A percentile compares a stretch with the other conserved stretches of the same genome.
phyloP scores from a whole-genome alignment of 345 rosid genomes.

The Ceriops tagal region DNA sequence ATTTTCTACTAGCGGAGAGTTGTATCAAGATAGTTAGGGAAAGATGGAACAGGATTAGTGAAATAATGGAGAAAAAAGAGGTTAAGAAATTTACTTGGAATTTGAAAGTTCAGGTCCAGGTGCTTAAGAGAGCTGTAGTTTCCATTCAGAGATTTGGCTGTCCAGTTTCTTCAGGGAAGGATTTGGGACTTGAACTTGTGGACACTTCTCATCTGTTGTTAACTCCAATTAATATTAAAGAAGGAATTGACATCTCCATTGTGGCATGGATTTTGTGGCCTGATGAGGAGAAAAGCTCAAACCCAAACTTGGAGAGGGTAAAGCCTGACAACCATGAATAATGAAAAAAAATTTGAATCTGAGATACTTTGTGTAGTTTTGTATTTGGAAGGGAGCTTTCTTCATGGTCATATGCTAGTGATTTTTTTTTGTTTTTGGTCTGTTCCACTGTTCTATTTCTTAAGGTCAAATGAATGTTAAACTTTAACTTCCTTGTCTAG shows the following conservation, averaged over 20 bases:
- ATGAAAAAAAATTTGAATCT: background rate
- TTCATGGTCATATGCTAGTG: background rate
- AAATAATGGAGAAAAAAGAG: slow-evolving; percentile 60
- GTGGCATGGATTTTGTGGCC: slow-evolving; percentile 98
- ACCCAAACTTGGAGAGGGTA: slow-evolving; percentile 90
- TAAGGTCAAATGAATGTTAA: no score
- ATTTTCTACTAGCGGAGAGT: slow-evolving; percentile 30
- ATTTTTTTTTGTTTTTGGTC: background rate
- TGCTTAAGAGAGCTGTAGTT: slow-evolving; percentile 60
- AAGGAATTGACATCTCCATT: slow-evolving; percentile 66
- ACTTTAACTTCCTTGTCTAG: background rate
- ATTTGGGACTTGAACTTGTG: slow-evolving; percentile 42
- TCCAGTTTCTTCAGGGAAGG: slow-evolving; percentile 37
- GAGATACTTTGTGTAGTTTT: background rate
- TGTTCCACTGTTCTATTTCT: no score
- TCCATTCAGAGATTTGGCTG: slow-evolving; percentile 60
- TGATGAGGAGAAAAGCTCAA: slow-evolving; percentile 87
- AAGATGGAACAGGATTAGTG: slow-evolving; percentile 72
- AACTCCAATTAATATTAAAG: slow-evolving; percentile 46
- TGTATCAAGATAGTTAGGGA: slow-evolving; percentile 43
- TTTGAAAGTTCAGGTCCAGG: slow-evolving; percentile 84
- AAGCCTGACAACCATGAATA: background rate
- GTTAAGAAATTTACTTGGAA: slow-evolving; percentile 84
- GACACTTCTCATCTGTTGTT: slow-evolving; percentile 52
- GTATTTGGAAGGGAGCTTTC: background rate